Evolutionary conservation across 176 grass and related monocot genomes (phyloP), one percentile per base, ranked within the genome.

Genomic region (Musa acuminata): DNA sequence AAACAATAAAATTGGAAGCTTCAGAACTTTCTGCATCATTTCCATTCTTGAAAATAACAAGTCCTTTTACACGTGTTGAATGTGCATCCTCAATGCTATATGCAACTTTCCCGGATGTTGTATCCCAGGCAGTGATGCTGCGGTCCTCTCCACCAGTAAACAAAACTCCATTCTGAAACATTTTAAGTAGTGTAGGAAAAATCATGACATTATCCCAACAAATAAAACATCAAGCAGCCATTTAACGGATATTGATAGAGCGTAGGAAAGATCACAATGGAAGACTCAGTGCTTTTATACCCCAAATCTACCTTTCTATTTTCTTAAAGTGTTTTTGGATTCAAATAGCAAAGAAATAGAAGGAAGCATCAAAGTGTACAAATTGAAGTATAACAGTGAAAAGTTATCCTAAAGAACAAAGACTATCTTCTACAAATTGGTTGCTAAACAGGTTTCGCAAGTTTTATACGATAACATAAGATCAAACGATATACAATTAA

Each of bases 131-230:
- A 50, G 86, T 83, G 52, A 98, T 83, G 75, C 74, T 62, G 8
- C 80, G 86, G 64, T 98, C 88, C 82, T 98, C 95, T 13, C 95
- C 95, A 58, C 90, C 88, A 63, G 88, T 84, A 76, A 88, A 93
- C 64, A 98, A 72, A 16, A 89, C 1, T 43, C 86, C 90, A 57
- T 80, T 91, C 95, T 98, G 76, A 16, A 43, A 90, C 51, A 77
- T 49, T 59, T 51, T 78, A n/a, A n/a, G n/a, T 20, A n/a, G 63
- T 57, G 54, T 59, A 59, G n/a, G 57, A 69, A 20, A 67, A 1
- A 64, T 62, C 71, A 66, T 51, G 26, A 2, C 57, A 74, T 23
- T 64, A 48, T 72, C 12, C 77, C 74, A 55, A 69, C 76, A 50
- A 26, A 1, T 8, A 43, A 53, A 64, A 75, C 13, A 65, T 13